A percentile compares a stretch with the other conserved stretches of the same genome.
These are phyloP conservation scores for Botrytis squamosa DNA, from an alignment of 2,329 filamentous ascomycete species.

Conservation along the genomic window DNA sequence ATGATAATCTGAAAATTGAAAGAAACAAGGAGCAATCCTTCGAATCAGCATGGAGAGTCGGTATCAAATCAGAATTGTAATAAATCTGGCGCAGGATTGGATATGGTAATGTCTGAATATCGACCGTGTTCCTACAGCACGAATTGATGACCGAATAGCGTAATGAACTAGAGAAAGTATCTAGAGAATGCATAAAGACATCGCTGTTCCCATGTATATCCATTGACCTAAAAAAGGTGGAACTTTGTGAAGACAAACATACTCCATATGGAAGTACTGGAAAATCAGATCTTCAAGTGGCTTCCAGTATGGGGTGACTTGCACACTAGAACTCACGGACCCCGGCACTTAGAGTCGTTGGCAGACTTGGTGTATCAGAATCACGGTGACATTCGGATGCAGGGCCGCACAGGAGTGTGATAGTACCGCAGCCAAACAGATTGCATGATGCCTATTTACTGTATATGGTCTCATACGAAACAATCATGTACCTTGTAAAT, in stretches of 20 bases:
- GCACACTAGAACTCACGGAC: too few relatives aligned
- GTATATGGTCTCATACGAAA: not conserved
- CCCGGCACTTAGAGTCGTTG: too few relatives aligned
- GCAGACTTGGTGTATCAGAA: not conserved
- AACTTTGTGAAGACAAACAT: not conserved
- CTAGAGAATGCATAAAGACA: not conserved
- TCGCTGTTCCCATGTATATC: not conserved
- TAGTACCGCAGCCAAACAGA: not conserved
- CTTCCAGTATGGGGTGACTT: not conserved
- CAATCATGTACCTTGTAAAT: not conserved
- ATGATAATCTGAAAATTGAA: not conserved
- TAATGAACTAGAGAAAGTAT: not conserved
- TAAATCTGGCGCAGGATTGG: not conserved
- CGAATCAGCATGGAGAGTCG: not conserved
- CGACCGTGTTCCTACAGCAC: not conserved
- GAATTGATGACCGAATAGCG: not conserved
- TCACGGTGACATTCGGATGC: not conserved
- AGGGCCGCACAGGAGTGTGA: not conserved
- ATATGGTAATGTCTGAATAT: not conserved
- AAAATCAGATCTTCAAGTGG: not conserved
- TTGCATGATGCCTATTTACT: not conserved
- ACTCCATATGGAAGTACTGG: not conserved
- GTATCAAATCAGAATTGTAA: not conserved
- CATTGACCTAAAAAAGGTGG: not conserved
- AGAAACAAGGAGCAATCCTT: not conserved